Evolutionary conservation across 257 asterid genomes (phyloP), one percentile per base, ranked within the genome.

Genomic region (Datura wrightii): DNA sequence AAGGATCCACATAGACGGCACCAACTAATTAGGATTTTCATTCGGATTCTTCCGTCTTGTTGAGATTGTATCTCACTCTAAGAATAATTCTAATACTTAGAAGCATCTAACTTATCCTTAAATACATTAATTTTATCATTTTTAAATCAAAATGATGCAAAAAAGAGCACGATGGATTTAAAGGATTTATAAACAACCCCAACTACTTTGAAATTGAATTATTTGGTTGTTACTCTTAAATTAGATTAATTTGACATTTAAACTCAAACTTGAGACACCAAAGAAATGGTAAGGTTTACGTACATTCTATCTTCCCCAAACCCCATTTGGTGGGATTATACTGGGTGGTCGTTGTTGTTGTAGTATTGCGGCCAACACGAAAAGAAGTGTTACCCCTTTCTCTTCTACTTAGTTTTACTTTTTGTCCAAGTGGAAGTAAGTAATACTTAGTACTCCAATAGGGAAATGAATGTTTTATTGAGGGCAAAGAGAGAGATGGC

Each of bases 401-500:
- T 48, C 13, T 24, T 13, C 13, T 69, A 24, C 5, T 4, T 16
- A 15, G 10, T 34, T 11, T 63, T 5, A 39, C 14, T 8, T 69
- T 24, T 24, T 76, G 82, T 50, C 62, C 0, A 48, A 48, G 59
- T 10, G 80, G 42, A 72, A 72, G 59, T 62, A 62, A 62, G 70
- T 74, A 76, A 76, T 24, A 53, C 44, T 48, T 74, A 74, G 44
- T 24, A 76, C 8, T 50, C 62, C 81, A 50, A 76, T 76, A 76
- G 62, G 62, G 82, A 76, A 76, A 52, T 7, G 63, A 76, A 76
- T 14, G 44, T 31, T 8, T 14, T 78, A 36, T 76, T 76, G 50
- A 74, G 81, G 81, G 81, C 44, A 74, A 5, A 31, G 11, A 46
- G 62, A 50, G 62, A 31, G 63, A 76, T 78, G n/a, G 62, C 78